Conservation (phyloP, 2,329 filamentous ascomycete genomes). For the Trichoderma polysporum region DNA sequence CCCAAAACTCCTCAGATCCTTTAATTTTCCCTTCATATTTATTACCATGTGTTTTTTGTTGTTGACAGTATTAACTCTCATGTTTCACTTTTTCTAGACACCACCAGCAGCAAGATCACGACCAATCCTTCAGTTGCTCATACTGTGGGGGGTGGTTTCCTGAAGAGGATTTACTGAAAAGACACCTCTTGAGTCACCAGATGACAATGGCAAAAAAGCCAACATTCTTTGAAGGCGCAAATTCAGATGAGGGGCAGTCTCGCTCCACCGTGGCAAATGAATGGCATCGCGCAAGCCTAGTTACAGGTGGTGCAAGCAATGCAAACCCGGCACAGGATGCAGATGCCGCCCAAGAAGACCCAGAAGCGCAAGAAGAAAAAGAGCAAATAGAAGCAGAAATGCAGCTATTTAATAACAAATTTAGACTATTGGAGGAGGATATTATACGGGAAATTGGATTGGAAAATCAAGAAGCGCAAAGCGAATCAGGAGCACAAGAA, state of each 20-base stretch:
- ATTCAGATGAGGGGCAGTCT: no score
- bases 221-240: no score
- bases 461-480: background rate
- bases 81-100: constrained; percentile 40
- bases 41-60: background rate
- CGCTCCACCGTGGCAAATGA: no score
- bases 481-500: background rate
- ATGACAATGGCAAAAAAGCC: no score
- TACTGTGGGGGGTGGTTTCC: no score
- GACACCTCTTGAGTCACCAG: no score
- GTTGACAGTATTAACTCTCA: background rate
- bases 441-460: background rate
- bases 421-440: background rate
- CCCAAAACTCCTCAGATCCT: constrained; percentile 23
- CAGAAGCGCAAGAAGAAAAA: background rate
- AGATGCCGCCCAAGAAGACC: no score
- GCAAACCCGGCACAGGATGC: background rate
- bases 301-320: no score
- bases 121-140: no score
- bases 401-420: background rate
- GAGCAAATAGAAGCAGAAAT: background rate
- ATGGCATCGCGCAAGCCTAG: no score
- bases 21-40: background rate
- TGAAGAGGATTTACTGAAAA: no score
- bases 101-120: no score